Evolutionary conservation across 2,329 filamentous ascomycete species (phyloP).

Genomic region (Xylaria sp.): DNA sequence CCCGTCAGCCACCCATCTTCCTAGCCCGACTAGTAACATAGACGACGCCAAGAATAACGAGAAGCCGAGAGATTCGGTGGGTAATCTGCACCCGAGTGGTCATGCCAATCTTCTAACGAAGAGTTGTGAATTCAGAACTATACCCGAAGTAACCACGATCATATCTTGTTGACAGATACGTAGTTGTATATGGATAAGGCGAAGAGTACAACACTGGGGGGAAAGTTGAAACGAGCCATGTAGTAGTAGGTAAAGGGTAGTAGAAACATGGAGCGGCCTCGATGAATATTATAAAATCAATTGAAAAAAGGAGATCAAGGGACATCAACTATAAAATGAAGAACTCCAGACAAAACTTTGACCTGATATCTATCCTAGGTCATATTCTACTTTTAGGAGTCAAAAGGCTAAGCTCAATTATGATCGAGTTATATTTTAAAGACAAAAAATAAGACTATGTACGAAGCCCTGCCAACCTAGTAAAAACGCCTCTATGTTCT

Average conservation of each 20-base stretch:
- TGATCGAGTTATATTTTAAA: constrained; percentile 23
- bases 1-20: background rate
- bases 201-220: background rate
- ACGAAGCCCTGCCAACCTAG: constrained; percentile 12
- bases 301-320: too few species aligned
- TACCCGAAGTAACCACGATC: background rate
- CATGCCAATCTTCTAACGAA: too few species aligned
- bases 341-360: background rate
- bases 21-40: background rate
- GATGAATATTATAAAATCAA: too few species aligned
- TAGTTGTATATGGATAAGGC: background rate
- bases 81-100: background rate
- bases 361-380: background rate
- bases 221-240: background rate
- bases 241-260: background rate
- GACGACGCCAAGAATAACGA: background rate
- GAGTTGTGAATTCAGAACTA: background rate
- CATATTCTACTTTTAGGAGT: too few species aligned
- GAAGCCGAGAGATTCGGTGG: background rate
- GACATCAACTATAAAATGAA: too few species aligned
- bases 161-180: background rate
- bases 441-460: constrained; percentile 2
- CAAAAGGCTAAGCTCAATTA: background rate
- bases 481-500: constrained; percentile 35
- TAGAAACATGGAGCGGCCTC: background rate